Percentiles rank a stretch among this genome's conserved stretches.
These are phyloP conservation scores for Vitis hybrid DNA, from an alignment of 177 flowering plant species.

Conservation along the genomic window DNA sequence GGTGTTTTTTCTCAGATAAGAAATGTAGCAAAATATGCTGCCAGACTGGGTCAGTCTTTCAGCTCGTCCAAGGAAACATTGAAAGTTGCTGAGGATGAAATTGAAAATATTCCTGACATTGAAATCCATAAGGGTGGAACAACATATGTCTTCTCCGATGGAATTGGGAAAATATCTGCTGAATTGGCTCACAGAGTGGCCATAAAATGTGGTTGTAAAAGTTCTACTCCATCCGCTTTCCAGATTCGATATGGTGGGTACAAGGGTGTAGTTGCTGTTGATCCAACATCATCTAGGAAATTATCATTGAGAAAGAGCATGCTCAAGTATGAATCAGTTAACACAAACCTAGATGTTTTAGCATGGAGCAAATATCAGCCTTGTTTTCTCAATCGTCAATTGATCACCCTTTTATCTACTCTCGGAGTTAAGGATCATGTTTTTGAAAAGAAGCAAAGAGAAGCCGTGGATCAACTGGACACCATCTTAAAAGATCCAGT, in stretches of 20 bases:
- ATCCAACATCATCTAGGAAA: too few species aligned
- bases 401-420: conserved; percentile 71
- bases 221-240: conserved; percentile 31
- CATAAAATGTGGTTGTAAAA: conserved; percentile 46
- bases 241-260: too few species aligned
- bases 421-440: conserved; percentile 62
- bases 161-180: conserved; percentile 71
- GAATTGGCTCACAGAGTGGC: conserved; percentile 66
- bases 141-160: conserved; percentile 69
- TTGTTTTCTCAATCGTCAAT: conserved; percentile 70
- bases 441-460: conserved; percentile 61
- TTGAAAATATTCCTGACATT: conserved; percentile 52
- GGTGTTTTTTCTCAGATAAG: conserved; percentile 60
- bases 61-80: conserved; percentile 70
- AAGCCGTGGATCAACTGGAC: conserved; percentile 49
- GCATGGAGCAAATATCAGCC: conserved; percentile 30
- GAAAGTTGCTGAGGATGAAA: conserved; percentile 42
- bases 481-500: conserved; percentile 49
- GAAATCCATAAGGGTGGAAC: conserved; percentile 21
- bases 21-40: conserved; percentile 80
- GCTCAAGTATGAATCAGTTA: too few species aligned
- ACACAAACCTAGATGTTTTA: too few species aligned
- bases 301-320: too few species aligned
- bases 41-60: conserved; percentile 83
- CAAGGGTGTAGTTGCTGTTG: too few species aligned